Evolutionary conservation across 768 basidiomycete species (phyloP), one percentile per base, ranked within the genome.

Genomic region (Kwoniella botswanensis): DNA sequence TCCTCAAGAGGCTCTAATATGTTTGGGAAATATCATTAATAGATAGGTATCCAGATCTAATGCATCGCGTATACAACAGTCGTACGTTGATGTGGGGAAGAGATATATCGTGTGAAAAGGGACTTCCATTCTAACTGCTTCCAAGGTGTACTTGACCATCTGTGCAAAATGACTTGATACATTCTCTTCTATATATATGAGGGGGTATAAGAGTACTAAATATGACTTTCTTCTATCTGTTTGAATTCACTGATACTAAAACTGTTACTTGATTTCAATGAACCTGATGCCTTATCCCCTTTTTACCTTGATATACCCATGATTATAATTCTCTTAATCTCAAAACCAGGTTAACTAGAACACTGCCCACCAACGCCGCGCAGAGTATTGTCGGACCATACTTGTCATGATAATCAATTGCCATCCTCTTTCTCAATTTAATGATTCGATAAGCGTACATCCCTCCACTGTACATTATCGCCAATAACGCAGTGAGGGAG

Each of bases 401-500:
- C 52, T 74, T 73, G 64, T 83, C 83, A 71, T 84, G 82, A 67
- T 82, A 84, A 43, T 76, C 74, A 35, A 79, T 75, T 22, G 81
- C 82, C 52, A 68, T 73, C 29, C 82, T 65, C 57, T 81, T 80
- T 12, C 80, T 61, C 21, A 83, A 70, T 41, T 79, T 76, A 41
- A 75, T 4, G 13, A 81, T 80, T 44, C 84, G 70, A 64, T 78
- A 83, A 6, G 74, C 71, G 74, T 82, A 83, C 80, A 83, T 83
- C 17, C 81, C 84, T 2, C 80, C 92, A 4, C 93, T 88, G 84
- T 98, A 99, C 24, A 90, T 89, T 75, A 98, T 93, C 7, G 94
- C 88, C 57, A 93, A 83, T 18, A 99, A 87, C 12, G 97, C 93
- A n/a, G 91, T 89, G 65, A 94, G 81, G 0, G 95, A 96, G 86